Evolutionary conservation across 2,329 filamentous ascomycete genomes (phyloP).

Genomic region (Hirsutella thompsonii): DNA sequence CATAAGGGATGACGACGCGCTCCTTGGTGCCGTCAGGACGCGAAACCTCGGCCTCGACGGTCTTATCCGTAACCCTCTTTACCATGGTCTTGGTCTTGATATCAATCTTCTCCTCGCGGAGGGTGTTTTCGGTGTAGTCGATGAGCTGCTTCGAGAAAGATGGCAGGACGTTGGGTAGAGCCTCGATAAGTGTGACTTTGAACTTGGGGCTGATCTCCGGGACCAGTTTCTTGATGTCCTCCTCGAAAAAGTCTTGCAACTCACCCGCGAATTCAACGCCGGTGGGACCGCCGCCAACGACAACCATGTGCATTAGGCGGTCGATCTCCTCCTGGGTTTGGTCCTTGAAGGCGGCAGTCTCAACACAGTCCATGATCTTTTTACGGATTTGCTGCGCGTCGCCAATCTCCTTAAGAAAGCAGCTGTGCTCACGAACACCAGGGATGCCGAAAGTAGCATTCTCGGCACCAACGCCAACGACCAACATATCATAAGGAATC

Average conservation of each 20-base stretch:
- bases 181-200: slow-evolving; percentile 94
- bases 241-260: slow-evolving; percentile 96
- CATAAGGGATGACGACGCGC: slow-evolving; percentile 74
- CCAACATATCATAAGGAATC: slow-evolving; percentile 95
- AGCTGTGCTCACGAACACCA: slow-evolving; percentile 87
- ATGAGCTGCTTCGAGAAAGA: slow-evolving; percentile 99
- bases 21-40: slow-evolving; percentile 76
- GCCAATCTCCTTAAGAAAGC: slow-evolving; percentile 96
- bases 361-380: slow-evolving; percentile 99
- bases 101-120: slow-evolving; percentile 96
- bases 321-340: slow-evolving; percentile 79
- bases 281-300: slow-evolving; percentile 83
- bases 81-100: slow-evolving; percentile 99
- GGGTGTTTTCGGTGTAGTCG: slow-evolving; percentile 97
- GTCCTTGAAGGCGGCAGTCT: slow-evolving; percentile 97
- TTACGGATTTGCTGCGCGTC: slow-evolving; percentile 95
- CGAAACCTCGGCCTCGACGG: slow-evolving; percentile 78
- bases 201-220: slow-evolving; percentile 92
- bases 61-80: slow-evolving; percentile 88
- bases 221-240: slow-evolving; percentile 95
- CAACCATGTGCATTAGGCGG: slow-evolving; percentile 96
- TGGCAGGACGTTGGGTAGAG: slow-evolving; percentile 87
- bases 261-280: slow-evolving; percentile 98
- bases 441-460: slow-evolving; percentile 98
- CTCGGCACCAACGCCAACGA: slow-evolving; percentile 92